phyloP scores from a whole-genome alignment of 495 filamentous ascomycete species.

The Penicillium longicatenatum region DNA sequence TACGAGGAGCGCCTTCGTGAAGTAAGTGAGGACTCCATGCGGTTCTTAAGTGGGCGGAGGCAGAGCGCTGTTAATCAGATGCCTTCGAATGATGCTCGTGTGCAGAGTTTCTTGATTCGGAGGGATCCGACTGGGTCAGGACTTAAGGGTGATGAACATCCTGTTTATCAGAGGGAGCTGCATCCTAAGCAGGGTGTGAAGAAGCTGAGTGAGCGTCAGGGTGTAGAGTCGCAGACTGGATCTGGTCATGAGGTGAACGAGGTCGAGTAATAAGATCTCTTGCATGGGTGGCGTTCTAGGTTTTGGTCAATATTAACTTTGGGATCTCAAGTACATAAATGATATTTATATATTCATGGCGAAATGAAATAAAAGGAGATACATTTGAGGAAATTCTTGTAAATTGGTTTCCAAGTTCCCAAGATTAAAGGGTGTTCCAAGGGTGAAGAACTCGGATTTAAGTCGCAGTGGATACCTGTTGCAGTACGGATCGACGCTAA shows the following conservation, averaged over 20 bases:
- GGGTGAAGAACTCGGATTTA: not conserved
- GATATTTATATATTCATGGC: too few species aligned
- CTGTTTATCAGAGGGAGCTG: conserved; percentile 39
- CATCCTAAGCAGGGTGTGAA: conserved; percentile 20
- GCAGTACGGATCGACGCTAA: not conserved
- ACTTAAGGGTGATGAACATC: conserved; percentile 44
- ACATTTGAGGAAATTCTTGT: not conserved
- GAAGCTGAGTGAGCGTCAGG: not conserved
- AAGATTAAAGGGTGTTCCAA: not conserved
- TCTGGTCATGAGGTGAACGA: not conserved
- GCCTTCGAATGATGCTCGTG: conserved; percentile 58
- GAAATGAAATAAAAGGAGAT: not conserved
- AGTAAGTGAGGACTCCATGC: conserved; percentile 61
- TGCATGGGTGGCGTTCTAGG: not conserved
- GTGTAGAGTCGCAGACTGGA: not conserved
- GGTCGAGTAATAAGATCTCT: not conserved
- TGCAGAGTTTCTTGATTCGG: conserved; percentile 71
- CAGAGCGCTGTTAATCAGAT: conserved; percentile 47
- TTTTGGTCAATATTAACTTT: too few species aligned
- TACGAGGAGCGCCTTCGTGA: conserved; percentile 64
- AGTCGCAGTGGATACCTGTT: not conserved
- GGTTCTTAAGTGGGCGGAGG: conserved; percentile 60
- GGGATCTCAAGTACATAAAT: too few species aligned
- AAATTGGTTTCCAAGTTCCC: not conserved
- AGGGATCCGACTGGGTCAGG: conserved; percentile 58